phyloP scores from a whole-genome alignment of 192 early-diverging fungal genomes.

The Gamsiella multidivaricata region DNA sequence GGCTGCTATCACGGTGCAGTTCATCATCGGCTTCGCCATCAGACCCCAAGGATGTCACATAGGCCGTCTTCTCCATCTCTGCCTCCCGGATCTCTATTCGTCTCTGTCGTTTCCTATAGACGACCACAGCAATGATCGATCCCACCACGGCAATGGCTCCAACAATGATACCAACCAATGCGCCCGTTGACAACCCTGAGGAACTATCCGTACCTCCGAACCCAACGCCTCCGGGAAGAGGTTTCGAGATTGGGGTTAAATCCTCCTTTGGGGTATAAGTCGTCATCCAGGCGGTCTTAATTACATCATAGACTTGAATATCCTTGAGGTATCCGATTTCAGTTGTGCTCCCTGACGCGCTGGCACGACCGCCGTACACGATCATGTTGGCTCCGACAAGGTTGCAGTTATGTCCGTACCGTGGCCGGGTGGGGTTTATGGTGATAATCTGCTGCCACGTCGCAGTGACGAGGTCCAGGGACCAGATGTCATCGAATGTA shows the following conservation, averaged over 20 bases:
- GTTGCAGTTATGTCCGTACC: constrained; percentile 39
- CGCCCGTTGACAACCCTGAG: constrained; percentile 10
- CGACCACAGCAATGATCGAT: neutral
- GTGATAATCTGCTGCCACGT: constrained; percentile 34
- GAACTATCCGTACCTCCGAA: neutral
- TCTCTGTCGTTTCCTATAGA: constrained; percentile 30
- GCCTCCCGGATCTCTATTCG: constrained; percentile 30
- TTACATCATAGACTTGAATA: constrained; percentile 38
- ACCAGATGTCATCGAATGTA: constrained; percentile 31
- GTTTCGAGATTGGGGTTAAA: constrained; percentile 18
- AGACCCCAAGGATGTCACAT: constrained; percentile 23
- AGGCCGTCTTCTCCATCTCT: constrained; percentile 38
- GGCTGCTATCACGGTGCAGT: too few species aligned
- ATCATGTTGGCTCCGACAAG: constrained; percentile 48
- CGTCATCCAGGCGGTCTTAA: constrained; percentile 16
- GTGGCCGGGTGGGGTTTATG: neutral
- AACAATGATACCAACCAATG: constrained; percentile 24
- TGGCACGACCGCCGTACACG: constrained; percentile 23
- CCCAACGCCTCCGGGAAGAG: constrained; percentile 7
- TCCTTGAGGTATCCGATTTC: constrained; percentile 26
- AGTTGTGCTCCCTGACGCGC: neutral
- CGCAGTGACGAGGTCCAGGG: constrained; percentile 34
- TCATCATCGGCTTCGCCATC: constrained; percentile 7
- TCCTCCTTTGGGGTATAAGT: constrained; percentile 23
- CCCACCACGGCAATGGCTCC: constrained; percentile 7